phyloP scores from a whole-genome alignment of 2,329 filamentous ascomycete species.

The Samsoniella hepiali region DNA sequence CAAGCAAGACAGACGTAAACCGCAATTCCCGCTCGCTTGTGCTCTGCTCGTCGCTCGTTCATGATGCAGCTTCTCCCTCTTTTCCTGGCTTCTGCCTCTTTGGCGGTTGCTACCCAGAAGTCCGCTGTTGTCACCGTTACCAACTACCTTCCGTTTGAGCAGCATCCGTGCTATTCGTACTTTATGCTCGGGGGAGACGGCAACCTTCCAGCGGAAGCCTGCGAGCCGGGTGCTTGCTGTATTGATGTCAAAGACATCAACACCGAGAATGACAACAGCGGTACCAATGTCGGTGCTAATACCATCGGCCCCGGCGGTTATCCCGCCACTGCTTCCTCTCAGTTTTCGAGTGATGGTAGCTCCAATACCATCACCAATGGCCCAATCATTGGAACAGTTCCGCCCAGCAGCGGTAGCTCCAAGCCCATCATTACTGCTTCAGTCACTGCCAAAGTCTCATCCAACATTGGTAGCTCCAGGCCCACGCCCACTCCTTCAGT shows the following conservation, averaged over 20 bases:
- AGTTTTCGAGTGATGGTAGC: neutral
- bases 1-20: neutral
- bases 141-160: conserved; percentile 16
- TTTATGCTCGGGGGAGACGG: neutral
- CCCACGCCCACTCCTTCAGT: neutral
- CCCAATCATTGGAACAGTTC: neutral
- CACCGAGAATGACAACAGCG: neutral
- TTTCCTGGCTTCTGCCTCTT: neutral
- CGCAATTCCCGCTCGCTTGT: neutral
- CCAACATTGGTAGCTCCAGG: neutral
- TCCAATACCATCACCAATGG: neutral
- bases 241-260: neutral
- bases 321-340: neutral
- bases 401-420: neutral
- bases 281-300: too few species aligned
- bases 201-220: neutral
- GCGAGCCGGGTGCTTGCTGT: conserved; percentile 11
- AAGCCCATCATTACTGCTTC: neutral
- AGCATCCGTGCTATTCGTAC: conserved; percentile 9
- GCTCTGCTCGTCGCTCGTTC: neutral
- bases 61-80: conserved; percentile 5
- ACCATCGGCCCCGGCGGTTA: neutral
- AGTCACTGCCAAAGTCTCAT: neutral
- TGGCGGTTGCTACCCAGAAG: conserved; percentile 1
- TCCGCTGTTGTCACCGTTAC: conserved; percentile 1